A percentile compares a stretch with the other conserved stretches of the same genome.
phyloP scores from a whole-genome alignment of 495 filamentous ascomycete genomes.

The Aspergillus ellipticus region DNA sequence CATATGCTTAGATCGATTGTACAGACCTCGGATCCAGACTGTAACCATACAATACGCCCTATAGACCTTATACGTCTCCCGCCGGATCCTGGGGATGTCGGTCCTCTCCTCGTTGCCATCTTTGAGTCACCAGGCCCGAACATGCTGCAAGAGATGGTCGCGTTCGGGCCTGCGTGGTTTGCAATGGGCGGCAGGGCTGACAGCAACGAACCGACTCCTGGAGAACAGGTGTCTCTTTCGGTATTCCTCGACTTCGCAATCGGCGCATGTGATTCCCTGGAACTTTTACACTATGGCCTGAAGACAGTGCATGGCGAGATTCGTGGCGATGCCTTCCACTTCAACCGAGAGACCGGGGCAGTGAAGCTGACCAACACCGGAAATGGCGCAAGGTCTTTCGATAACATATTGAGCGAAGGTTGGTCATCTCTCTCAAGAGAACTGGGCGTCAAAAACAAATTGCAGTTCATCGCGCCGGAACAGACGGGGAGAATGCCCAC shows the following conservation, averaged over 20 bases:
- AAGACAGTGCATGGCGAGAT: conserved; percentile 84
- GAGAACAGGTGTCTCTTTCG: conserved; percentile 60
- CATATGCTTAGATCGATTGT: conserved; percentile 71
- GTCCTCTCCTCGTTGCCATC: conserved; percentile 65
- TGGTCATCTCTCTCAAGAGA: conserved; percentile 79
- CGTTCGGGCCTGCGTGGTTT: conserved; percentile 74
- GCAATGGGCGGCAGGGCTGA: conserved; percentile 47
- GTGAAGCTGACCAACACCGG: conserved; percentile 83
- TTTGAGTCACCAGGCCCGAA: conserved; percentile 77
- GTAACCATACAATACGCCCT: conserved; percentile 68
- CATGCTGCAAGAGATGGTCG: conserved; percentile 62
- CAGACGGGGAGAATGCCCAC: conserved; percentile 88
- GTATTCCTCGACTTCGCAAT: conserved; percentile 85
- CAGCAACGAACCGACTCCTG: conserved; percentile 48
- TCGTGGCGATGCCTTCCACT: conserved; percentile 83
- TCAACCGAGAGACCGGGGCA: conserved; percentile 57
- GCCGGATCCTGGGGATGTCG: conserved; percentile 58
- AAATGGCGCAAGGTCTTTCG: conserved; percentile 77
- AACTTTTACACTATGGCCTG: conserved; percentile 80
- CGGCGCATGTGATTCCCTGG: conserved; percentile 76
- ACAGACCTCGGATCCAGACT: conserved; percentile 66
- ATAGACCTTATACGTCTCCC: conserved; percentile 68
- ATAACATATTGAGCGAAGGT: conserved; percentile 79
- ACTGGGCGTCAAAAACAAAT: conserved; percentile 75
- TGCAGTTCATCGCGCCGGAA: conserved; percentile 85